These are phyloP conservation scores for Lactarius trivialis DNA, from an alignment of 768 basidiomycete species.

Conservation along the genomic window DNA sequence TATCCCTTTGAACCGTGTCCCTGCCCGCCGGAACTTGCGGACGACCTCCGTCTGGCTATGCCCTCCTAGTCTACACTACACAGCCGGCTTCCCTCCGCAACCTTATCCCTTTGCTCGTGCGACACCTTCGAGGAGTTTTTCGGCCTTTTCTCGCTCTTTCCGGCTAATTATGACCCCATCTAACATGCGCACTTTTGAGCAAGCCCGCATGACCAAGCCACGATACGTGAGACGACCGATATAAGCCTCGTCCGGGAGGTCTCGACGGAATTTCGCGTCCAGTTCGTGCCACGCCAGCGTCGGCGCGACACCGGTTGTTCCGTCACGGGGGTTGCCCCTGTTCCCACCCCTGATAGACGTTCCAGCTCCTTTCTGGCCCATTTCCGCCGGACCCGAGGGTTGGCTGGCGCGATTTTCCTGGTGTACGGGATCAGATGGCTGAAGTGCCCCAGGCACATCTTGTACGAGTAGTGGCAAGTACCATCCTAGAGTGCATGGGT, in stretches of 20 bases:
- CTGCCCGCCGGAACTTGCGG: constrained; percentile 13
- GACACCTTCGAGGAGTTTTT: constrained; percentile 55
- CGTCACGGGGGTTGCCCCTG: constrained; percentile 16
- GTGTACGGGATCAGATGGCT: constrained; percentile 43
- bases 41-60: constrained; percentile 13
- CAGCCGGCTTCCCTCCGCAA: constrained; percentile 4
- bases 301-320: constrained; percentile 18
- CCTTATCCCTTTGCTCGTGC: constrained; percentile 32
- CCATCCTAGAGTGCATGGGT: constrained; percentile 94
- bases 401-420: constrained; percentile 25
- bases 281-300: constrained; percentile 56
- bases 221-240: constrained; percentile 85
- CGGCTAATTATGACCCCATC: constrained; percentile 81
- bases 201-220: constrained; percentile 77
- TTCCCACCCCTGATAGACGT: constrained; percentile 30
- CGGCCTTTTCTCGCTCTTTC: constrained; percentile 83
- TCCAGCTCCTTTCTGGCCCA: constrained; percentile 26
- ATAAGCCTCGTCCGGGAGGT: constrained; percentile 84
- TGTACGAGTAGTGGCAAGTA: constrained; percentile 83
- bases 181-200: constrained; percentile 57
- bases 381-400: constrained; percentile 22
- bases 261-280: constrained; percentile 82
- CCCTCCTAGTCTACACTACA: constrained; percentile 8
- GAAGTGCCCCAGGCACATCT: constrained; percentile 59
- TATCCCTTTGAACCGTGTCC: constrained; percentile 8